phyloP scores from a whole-genome alignment of 2,329 filamentous ascomycete species.

The Monosporascus sp. region DNA sequence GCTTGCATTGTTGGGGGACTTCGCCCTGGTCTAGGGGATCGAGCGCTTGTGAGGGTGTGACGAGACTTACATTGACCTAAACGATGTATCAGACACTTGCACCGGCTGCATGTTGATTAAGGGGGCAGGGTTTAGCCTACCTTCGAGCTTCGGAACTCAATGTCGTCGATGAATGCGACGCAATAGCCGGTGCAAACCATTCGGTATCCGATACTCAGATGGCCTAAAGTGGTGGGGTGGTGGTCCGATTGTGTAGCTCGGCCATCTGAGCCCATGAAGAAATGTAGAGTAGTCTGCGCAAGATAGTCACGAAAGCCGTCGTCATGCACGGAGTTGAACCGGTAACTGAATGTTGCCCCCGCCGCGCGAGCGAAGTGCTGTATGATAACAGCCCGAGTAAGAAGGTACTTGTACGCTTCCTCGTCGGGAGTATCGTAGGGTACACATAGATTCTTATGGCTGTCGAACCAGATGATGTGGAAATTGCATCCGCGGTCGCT shows the following conservation, averaged over 20 bases:
- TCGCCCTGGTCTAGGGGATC: background rate
- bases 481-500: conserved; percentile 62
- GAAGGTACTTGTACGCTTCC: conserved; percentile 45
- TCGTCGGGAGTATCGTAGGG: conserved; percentile 32
- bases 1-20: background rate
- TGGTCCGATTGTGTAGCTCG: conserved; percentile 3
- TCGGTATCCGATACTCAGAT: conserved; percentile 45
- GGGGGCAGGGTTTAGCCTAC: conserved; percentile 26
- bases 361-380: conserved; percentile 45
- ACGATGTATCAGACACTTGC: background rate
- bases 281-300: conserved; percentile 49
- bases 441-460: conserved; percentile 49
- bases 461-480: conserved; percentile 63
- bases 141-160: conserved; percentile 61
- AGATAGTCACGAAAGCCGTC: conserved; percentile 52
- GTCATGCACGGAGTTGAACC: conserved; percentile 42
- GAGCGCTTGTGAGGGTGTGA: conserved; percentile 2
- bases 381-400: conserved; percentile 59
- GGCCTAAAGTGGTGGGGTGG: conserved; percentile 4
- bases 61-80: conserved; percentile 7
- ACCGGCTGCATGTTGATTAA: background rate
- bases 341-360: conserved; percentile 30
- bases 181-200: conserved; percentile 53
- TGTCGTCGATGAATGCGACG: conserved; percentile 56
- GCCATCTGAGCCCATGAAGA: conserved; percentile 67